Base-by-base conservation (phyloP, 1,284 basidiomycete genomes). In the Trichosporon sp. region DNA sequence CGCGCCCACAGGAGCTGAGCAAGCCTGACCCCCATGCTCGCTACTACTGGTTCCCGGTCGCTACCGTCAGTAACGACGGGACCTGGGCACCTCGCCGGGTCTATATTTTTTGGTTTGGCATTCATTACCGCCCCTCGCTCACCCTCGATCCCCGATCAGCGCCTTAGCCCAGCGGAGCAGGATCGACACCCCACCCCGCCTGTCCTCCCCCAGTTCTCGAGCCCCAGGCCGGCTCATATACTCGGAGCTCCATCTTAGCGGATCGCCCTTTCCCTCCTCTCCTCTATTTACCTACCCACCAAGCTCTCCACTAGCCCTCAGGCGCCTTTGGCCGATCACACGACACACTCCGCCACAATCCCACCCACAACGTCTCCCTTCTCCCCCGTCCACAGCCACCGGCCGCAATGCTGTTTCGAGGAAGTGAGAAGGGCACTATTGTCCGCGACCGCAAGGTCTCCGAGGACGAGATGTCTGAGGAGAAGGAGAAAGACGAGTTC, bases 401-500 rank as follows among this genome's bases (percentile, higher is more conserved):
- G 51, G 19, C 51, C 19, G 26, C 51, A 12, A 66, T 35, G 65
- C 11, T 35, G n/a, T 19, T 35, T 8, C 21, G 43, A 48, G 2
- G 21, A 16, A 21, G 31, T 31, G 51, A 67, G 16, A 46, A 31
- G 8, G 68, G n/a, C n/a, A 8, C 26, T 31, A 32, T 48, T 32
- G 67, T 14, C 3, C n/a, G 51, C 4, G 51, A 54, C 51, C 51
- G 51, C 51, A 26, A 54, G 21, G 51, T 54, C 16, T 46, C 43
- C 10, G 43, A 46, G 43, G 43, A 46, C 16, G 43, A 46, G 43
- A 16, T 46, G 19, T 54, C 51, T 4, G 19, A 21, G 19, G 19
- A 54, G 10, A 54, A 54, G 51, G 14, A 54, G 10, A 54, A 26
- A 19, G 38, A 69, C 38, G 69, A 67, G 40, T 79, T 79, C 71